Base-by-base conservation (phyloP, 768 basidiomycete species). In the Mycena amicta region DNA sequence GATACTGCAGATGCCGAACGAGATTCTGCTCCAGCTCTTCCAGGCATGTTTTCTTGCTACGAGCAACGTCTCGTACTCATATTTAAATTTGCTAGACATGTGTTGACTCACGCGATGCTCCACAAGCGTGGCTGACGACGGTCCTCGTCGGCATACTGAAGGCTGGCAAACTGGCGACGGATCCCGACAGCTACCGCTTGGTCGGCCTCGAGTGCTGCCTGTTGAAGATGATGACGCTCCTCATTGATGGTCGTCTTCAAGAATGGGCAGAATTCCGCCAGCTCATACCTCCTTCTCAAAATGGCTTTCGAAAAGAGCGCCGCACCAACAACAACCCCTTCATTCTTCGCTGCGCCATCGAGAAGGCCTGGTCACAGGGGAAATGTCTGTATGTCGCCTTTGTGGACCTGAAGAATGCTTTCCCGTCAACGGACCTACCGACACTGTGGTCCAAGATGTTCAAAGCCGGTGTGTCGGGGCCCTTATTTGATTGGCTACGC, bases 401-500 rank as follows among this genome's bases (percentile, higher is more conserved):
- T 43, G 59, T 61, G 13, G 68, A 71, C 54, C 28, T 70, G 1
- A 67, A 54, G 6, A 74, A 75, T 67, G 73, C 74, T 12, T 75
- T 74, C 56, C 74, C 74, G 0, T 73, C 67, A 0, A 66, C 66
- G 2, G 66, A 75, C 27, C 62, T 65, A 26, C 47, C 68, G 1
- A 68, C 70, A 0, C 62, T 74, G 2, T 74, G 73, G 73, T 4
- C 64, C 0, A 72, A 73, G 41, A 57, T 73, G 0, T 20, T 15
- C 20, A 5, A 18, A 5, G 23, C 53, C 25, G 71, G 74, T 2
- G 63, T 60, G 4, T 41, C 57, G 2, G 68, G 70, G 1, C 61
- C 53, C 16, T 30, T 68, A 6, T 70, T 70, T 62, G 69, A 71
- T 54, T 69, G 68, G 68, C 53, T 70, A 3, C 52, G 64, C 8